Conservation (phyloP, 495 filamentous ascomycete genomes). For the Cercophora samala region DNA sequence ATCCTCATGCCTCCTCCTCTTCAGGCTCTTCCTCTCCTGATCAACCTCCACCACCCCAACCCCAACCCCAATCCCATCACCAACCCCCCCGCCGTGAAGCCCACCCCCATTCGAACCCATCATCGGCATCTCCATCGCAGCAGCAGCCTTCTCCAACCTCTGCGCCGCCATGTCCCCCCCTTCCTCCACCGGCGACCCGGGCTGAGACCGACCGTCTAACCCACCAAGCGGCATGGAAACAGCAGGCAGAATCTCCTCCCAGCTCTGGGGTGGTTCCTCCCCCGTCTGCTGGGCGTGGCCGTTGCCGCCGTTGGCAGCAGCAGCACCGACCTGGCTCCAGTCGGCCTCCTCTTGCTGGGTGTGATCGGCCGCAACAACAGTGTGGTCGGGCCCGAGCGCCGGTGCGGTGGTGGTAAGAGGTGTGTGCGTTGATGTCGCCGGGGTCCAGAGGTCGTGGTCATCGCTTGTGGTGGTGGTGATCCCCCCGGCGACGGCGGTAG, state of each 20-base stretch:
- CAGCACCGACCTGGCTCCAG: background rate
- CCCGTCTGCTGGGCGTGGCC: background rate
- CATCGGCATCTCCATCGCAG: background rate
- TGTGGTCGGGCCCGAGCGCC: background rate
- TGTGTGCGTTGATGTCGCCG: background rate
- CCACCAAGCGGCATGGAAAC: background rate
- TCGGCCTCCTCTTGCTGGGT: background rate
- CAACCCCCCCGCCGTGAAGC: too few relatives aligned
- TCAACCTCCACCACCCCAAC: background rate
- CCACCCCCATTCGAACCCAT: too few relatives aligned
- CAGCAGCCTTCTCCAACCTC: background rate
- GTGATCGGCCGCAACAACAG: too few relatives aligned
- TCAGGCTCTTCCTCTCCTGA: background rate
- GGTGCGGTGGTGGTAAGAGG: background rate
- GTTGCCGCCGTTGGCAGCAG: background rate
- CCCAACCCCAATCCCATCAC: too few relatives aligned
- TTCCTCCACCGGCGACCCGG: background rate
- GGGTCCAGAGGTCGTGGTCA: background rate
- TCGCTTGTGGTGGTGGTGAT: background rate
- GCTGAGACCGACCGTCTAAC: too few relatives aligned
- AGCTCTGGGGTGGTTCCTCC: background rate
- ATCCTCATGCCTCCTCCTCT: background rate
- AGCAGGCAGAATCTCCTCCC: background rate
- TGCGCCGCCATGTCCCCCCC: background rate
- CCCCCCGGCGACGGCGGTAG: too few relatives aligned